These are phyloP conservation scores for Rhizophagus clarus DNA, from an alignment of 192 early-diverging fungal species.

Conservation along the genomic window DNA sequence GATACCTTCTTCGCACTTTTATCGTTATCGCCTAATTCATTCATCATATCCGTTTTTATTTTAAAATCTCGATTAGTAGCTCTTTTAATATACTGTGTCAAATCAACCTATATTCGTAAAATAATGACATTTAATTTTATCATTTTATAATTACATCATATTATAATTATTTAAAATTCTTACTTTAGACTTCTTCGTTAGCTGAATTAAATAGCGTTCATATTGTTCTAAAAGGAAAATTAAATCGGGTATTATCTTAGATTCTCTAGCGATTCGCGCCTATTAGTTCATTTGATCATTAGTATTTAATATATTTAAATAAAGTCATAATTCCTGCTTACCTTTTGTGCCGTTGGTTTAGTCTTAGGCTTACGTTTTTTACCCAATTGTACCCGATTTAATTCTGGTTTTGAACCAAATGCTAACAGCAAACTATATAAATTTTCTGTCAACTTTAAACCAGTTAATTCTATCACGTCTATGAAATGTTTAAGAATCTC, in stretches of 20 bases:
- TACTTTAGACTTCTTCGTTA: slow-evolving; percentile 71
- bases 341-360: slow-evolving; percentile 39
- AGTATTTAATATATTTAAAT: neutral
- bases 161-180: too few species aligned
- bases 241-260: slow-evolving; percentile 69
- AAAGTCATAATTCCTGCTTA: neutral
- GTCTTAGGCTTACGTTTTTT: slow-evolving; percentile 36
- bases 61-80: slow-evolving; percentile 81
- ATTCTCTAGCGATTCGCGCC: slow-evolving; percentile 68
- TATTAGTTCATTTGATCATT: slow-evolving; percentile 24
- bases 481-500: slow-evolving; percentile 35
- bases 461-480: slow-evolving; percentile 49
- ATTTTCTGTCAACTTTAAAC: slow-evolving; percentile 47
- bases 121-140: neutral
- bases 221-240: slow-evolving; percentile 78
- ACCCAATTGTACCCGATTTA: slow-evolving; percentile 5
- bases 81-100: slow-evolving; percentile 76
- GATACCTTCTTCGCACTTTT: slow-evolving; percentile 19
- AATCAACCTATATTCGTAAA: slow-evolving; percentile 37
- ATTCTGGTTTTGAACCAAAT: slow-evolving; percentile 36
- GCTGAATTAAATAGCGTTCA: slow-evolving; percentile 70
- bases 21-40: slow-evolving; percentile 41
- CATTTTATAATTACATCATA: neutral
- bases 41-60: slow-evolving; percentile 57
- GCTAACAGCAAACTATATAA: slow-evolving; percentile 53